These are phyloP conservation scores for Phytophthora quininea DNA, from an alignment of 352 stramenopile species.

Conservation along the genomic window DNA sequence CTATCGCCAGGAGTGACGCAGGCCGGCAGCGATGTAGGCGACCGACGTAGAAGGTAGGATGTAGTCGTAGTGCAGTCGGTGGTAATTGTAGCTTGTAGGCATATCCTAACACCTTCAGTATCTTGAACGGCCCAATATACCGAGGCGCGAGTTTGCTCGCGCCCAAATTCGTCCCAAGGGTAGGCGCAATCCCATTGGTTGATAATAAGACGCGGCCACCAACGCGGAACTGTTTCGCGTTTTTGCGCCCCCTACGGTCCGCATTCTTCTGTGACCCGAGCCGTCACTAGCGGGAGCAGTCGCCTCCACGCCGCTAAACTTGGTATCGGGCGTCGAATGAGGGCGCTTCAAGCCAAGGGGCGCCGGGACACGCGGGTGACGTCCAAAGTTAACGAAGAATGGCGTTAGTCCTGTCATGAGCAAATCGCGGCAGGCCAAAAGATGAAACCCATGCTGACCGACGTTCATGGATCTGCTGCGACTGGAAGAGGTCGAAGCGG, in stretches of 20 bases:
- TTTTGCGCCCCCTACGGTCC: slow-evolving; percentile 14
- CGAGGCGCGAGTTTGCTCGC: slow-evolving; percentile 6
- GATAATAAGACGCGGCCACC: slow-evolving; percentile 13
- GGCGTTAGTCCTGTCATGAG: slow-evolving; percentile 1
- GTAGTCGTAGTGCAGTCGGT: slow-evolving; percentile 9
- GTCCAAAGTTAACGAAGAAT: slow-evolving; percentile 21
- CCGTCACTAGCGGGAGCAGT: slow-evolving; percentile 15
- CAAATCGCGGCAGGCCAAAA: slow-evolving; percentile 18
- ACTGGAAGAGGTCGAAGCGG: slow-evolving; percentile 17
- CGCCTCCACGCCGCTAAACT: slow-evolving; percentile 3
- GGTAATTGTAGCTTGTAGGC: slow-evolving; percentile 18
- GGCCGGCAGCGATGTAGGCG: slow-evolving; percentile 16
- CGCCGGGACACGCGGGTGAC: slow-evolving; percentile 5
- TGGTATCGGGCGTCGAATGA: neutral
- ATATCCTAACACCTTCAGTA: neutral
- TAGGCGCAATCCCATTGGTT: slow-evolving; percentile 1
- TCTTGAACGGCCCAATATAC: slow-evolving; percentile 12
- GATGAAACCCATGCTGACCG: slow-evolving; percentile 33
- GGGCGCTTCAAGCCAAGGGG: neutral
- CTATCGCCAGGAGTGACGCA: neutral
- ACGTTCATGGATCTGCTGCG: slow-evolving; percentile 1
- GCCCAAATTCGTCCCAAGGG: slow-evolving; percentile 4
- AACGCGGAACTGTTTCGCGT: neutral
- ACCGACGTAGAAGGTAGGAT: slow-evolving; percentile 38
- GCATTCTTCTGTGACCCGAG: slow-evolving; percentile 25